These are phyloP conservation scores for Geotrichum cucujoidarum DNA, from an alignment of 1,139 yeast genomes.

Conservation along the genomic window DNA sequence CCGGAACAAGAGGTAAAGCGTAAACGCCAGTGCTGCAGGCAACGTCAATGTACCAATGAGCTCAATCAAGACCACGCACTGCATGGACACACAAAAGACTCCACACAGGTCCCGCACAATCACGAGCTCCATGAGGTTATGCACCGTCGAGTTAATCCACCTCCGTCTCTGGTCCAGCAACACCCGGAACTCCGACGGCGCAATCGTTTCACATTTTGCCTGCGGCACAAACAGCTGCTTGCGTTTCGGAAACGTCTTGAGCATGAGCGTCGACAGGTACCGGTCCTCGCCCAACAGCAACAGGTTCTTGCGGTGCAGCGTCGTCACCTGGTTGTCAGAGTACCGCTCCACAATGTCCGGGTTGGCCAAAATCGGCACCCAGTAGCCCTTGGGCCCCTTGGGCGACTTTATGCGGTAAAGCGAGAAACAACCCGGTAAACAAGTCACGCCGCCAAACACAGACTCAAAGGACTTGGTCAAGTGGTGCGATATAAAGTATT, in stretches of 20 bases:
- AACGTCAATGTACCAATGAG: slow-evolving; percentile 52
- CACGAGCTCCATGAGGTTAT: slow-evolving; percentile 35
- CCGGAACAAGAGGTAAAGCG: slow-evolving; percentile 66
- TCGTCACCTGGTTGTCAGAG: slow-evolving; percentile 34
- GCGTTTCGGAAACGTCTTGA: slow-evolving; percentile 36
- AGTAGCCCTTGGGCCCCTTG: slow-evolving; percentile 42
- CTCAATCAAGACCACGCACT: slow-evolving; percentile 36
- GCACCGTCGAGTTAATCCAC: slow-evolving; percentile 40
- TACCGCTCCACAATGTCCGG: slow-evolving; percentile 36
- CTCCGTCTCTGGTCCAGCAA: slow-evolving; percentile 38
- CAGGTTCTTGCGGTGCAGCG: slow-evolving; percentile 36
- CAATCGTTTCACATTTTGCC: slow-evolving; percentile 36
- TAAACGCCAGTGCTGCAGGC: slow-evolving; percentile 82
- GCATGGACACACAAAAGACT: slow-evolving; percentile 38
- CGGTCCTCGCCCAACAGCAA: slow-evolving; percentile 38
- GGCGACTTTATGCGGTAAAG: slow-evolving; percentile 51
- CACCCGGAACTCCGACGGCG: slow-evolving; percentile 33
- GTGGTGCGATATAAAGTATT: slow-evolving; percentile 38
- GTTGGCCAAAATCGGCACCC: slow-evolving; percentile 62
- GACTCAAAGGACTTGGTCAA: slow-evolving; percentile 38
- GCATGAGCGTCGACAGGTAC: slow-evolving; percentile 36
- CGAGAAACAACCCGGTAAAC: slow-evolving; percentile 39
- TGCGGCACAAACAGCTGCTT: slow-evolving; percentile 36
- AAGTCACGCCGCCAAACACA: slow-evolving; percentile 38
- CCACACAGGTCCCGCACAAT: slow-evolving; percentile 37